Evolutionary conservation across 2,329 filamentous ascomycete species (phyloP), one percentile per base, ranked within the genome.

Genomic region (Pseudonectria buxi): DNA sequence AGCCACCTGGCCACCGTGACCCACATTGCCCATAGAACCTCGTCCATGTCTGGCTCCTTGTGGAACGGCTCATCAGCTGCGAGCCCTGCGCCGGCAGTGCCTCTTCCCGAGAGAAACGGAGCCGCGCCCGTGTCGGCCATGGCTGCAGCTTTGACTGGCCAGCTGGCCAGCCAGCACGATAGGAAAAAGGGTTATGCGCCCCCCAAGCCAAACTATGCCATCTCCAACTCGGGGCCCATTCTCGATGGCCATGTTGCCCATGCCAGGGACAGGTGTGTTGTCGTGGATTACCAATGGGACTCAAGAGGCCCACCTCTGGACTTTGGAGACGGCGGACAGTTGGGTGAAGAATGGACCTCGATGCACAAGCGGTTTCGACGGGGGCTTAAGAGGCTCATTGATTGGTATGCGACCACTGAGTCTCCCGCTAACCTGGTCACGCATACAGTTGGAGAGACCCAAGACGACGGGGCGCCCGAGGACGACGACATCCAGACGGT

Each of bases 201-300:
- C 1, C 92, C 89, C 0, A 72, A 77, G 6, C 89, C 90, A 1
- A 77, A 80, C 12, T 95, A 94, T 59, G 86, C 90, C 1, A 74
- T 95, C 9, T 90, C 86, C 0, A 72, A 75, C 7, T 81, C 82
- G 7, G 82, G 87, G 29, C 79, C 82, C 7, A 95, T 96, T 39
- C 92, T 92, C 0, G 68, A 78, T 3, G 92, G 90, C 3, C 94
- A 94, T 56, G 85, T 95, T 13, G 77, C 86, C 1, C 92, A 98
- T 62, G 90, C 90, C 7, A 78, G 88, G 43, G 87, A 96, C 55
- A 78, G 83, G 10, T 96, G 88, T 54, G 71, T 86, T 5, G 74
- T 84, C 33, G 73, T 95, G n/a, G 92, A 98, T 60, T 94, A 86
- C 53, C 84, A 90, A 50, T 98, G 92, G 90, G 89, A 98, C 55